These are phyloP conservation scores for Ogataea kodamae DNA, from an alignment of 805 yeast species.

Conservation along the genomic window DNA sequence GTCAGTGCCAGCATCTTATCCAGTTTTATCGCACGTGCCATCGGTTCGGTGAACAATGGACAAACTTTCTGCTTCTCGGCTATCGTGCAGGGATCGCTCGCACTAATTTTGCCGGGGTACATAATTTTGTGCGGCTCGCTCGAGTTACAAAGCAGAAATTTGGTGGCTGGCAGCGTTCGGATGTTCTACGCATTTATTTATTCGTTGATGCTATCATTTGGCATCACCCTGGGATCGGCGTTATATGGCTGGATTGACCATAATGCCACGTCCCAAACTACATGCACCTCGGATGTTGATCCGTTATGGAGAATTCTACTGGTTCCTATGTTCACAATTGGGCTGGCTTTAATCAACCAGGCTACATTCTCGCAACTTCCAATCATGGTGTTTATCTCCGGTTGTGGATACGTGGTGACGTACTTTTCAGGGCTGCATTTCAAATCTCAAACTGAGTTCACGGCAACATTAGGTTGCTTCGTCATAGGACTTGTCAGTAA, in stretches of 20 bases:
- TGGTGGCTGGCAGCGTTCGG: conserved; percentile 92
- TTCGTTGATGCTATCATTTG: conserved; percentile 87
- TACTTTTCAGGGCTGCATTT: conserved; percentile 78
- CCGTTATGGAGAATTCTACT: conserved; percentile 64
- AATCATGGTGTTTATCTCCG: conserved; percentile 72
- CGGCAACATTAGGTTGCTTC: conserved; percentile 88
- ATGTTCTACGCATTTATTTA: conserved; percentile 96
- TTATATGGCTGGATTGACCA: conserved; percentile 91
- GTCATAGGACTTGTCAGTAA: conserved; percentile 87
- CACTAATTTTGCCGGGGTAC: conserved; percentile 90
- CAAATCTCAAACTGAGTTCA: conserved; percentile 61
- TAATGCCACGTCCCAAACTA: conserved; percentile 61
- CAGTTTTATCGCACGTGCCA: conserved; percentile 80
- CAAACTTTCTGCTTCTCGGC: conserved; percentile 80
- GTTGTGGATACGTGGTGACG: conserved; percentile 77
- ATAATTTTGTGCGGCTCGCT: conserved; percentile 89
- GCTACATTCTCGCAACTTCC: conserved; percentile 82
- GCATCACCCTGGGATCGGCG: conserved; percentile 90
- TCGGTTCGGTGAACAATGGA: conserved; percentile 73
- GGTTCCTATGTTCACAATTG: conserved; percentile 68
- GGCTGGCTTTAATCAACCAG: conserved; percentile 74
- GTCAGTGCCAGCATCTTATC: conserved; percentile 88
- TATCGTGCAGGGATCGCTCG: conserved; percentile 84
- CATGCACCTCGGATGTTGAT: conserved; percentile 53
- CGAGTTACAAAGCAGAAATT: conserved; percentile 82